Conservation (phyloP, 495 filamentous ascomycete species). For the Cryomyces minteri region DNA sequence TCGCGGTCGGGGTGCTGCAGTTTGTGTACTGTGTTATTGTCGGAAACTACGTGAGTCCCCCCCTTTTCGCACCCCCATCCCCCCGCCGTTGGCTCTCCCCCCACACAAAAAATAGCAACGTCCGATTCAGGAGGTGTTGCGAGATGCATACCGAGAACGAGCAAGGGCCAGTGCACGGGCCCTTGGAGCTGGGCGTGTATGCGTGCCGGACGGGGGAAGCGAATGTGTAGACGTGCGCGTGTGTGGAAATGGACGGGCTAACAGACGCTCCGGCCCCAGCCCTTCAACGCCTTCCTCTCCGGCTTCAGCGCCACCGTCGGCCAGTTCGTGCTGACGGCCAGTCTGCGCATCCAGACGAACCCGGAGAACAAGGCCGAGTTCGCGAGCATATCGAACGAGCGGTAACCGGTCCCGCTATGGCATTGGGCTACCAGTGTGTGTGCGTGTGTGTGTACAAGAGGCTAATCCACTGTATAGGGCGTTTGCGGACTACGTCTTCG, state of each 20-base stretch:
- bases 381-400: conserved; percentile 46
- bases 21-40: conserved; percentile 85
- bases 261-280: conserved; percentile 28
- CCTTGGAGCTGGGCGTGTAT: not conserved
- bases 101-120: too few relatives aligned
- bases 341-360: conserved; percentile 79
- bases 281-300: conserved; percentile 94
- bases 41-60: conserved; percentile 72
- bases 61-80: not conserved
- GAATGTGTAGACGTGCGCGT: not conserved
- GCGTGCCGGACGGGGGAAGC: not conserved
- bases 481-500: conserved; percentile 92
- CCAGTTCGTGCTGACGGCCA: conserved; percentile 90
- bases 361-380: conserved; percentile 56
- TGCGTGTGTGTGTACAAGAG: not conserved
- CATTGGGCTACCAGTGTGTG: not conserved
- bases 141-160: too few relatives aligned
- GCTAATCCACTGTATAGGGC: conserved; percentile 35
- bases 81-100: too few relatives aligned
- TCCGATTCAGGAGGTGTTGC: too few relatives aligned
- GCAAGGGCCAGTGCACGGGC: too few relatives aligned
- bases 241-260: not conserved
- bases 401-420: conserved; percentile 23
- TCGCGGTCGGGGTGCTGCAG: conserved; percentile 70
- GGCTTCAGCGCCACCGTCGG: conserved; percentile 92